Percentiles rank a stretch among this genome's conserved stretches.
Evolutionary conservation across 2,329 filamentous ascomycete species (phyloP).

Genomic region (Botrytis galanthina): DNA sequence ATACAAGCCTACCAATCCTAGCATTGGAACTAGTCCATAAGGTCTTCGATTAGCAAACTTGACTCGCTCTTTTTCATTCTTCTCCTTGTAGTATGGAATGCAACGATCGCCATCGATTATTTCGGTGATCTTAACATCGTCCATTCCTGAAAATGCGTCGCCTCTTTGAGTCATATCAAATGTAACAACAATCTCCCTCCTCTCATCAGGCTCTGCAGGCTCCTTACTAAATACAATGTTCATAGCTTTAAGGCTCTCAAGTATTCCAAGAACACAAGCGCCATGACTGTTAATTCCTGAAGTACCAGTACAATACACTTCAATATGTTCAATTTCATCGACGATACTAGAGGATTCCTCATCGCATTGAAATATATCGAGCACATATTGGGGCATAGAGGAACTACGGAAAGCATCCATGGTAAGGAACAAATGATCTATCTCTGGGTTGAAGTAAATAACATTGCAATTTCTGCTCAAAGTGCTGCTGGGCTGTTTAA

Average conservation of each 20-base stretch:
- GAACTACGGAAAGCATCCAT: neutral
- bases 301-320: neutral
- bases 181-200: neutral
- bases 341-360: neutral
- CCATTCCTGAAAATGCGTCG: neutral
- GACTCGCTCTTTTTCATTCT: neutral
- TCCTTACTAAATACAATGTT: neutral
- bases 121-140: neutral
- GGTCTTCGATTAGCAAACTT: neutral
- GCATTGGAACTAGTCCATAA: neutral
- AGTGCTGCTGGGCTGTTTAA: neutral
- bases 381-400: neutral
- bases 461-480: neutral
- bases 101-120: neutral
- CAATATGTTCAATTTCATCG: neutral
- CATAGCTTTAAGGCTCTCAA: neutral
- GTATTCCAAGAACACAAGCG: neutral
- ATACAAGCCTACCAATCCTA: neutral
- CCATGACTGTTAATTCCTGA: neutral
- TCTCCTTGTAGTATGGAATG: neutral
- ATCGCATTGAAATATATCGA: neutral
- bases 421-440: neutral
- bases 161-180: neutral
- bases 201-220: neutral
- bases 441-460: neutral